These are phyloP conservation scores for Nannochloris sp. DNA, from an alignment of 139 green algal genomes.

Conservation along the genomic window DNA sequence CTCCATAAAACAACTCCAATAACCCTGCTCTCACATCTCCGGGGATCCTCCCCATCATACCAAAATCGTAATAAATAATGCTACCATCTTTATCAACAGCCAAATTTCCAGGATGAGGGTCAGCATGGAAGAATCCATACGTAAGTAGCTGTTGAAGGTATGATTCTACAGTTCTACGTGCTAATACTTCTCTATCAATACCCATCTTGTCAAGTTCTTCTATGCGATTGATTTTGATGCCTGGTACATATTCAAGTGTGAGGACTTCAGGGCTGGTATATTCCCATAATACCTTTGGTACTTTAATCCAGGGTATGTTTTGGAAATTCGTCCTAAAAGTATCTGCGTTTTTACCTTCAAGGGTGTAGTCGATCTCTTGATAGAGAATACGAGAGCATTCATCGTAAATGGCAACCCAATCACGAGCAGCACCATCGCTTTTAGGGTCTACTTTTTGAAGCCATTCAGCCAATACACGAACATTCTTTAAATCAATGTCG, in stretches of 20 bases:
- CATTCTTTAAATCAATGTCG: conserved; percentile 76
- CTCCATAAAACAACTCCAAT: conserved; percentile 87
- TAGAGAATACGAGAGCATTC: conserved; percentile 96
- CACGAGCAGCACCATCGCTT: conserved; percentile 89
- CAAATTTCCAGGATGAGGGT: conserved; percentile 95
- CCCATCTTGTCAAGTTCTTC: conserved; percentile 71
- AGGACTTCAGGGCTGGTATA: conserved; percentile 70
- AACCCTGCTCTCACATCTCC: conserved; percentile 71
- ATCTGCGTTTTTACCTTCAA: conserved; percentile 87
- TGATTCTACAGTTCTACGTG: conserved; percentile 73
- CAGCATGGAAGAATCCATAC: conserved; percentile 92
- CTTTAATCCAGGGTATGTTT: conserved; percentile 83
- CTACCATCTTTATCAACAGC: conserved; percentile 79
- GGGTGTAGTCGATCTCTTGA: conserved; percentile 95
- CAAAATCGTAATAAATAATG: conserved; percentile 98
- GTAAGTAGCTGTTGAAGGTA: conserved; percentile 94
- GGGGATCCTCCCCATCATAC: conserved; percentile 53
- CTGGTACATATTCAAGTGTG: conserved; percentile 93
- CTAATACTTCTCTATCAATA: conserved; percentile 80
- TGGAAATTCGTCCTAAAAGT: conserved; percentile 65
- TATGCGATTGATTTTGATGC: conserved; percentile 93
- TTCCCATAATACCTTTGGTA: conserved; percentile 83
- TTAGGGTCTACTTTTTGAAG: conserved; percentile 82
- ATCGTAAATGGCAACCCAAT: conserved; percentile 99
- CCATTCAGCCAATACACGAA: conserved; percentile 79